These are phyloP conservation scores for Elsinoe arachidis DNA, from an alignment of 2,329 filamentous ascomycete species.

Conservation along the genomic window DNA sequence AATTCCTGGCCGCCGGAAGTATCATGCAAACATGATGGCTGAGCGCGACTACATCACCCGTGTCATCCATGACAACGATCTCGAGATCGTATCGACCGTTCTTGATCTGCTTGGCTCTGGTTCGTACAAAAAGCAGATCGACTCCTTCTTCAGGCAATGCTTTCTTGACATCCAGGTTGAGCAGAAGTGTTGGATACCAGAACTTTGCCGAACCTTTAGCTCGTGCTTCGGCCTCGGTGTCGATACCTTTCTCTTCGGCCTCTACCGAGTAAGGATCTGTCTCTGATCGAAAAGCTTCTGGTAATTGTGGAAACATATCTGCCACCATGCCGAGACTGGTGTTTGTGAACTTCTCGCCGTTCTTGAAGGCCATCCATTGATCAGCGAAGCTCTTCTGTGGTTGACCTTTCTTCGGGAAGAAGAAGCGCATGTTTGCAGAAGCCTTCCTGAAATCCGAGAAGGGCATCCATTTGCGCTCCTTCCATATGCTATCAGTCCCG, in stretches of 20 bases:
- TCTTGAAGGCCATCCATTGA: conserved; percentile 58
- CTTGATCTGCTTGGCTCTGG: conserved; percentile 56
- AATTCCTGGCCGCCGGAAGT: conserved; percentile 55
- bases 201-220: conserved; percentile 33
- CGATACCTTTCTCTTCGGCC: conserved; percentile 20
- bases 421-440: conserved; percentile 42
- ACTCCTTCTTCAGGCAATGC: conserved; percentile 56
- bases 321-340: conserved; percentile 55
- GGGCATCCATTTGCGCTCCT: conserved; percentile 34
- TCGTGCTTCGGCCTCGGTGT: conserved; percentile 20
- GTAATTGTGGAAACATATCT: conserved; percentile 60
- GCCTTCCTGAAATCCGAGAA: conserved; percentile 42
- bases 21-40: conserved; percentile 61
- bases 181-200: conserved; percentile 68
- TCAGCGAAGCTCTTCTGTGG: conserved; percentile 41
- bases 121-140: conserved; percentile 62
- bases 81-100: conserved; percentile 70
- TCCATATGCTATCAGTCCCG: conserved; percentile 43
- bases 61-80: conserved; percentile 55
- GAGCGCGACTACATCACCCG: conserved; percentile 57
- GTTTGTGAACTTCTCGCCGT: conserved; percentile 57
- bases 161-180: conserved; percentile 74
- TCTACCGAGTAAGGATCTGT: conserved; percentile 28
- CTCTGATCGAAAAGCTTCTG: conserved; percentile 40
- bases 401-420: conserved; percentile 43